A percentile compares a stretch with the other conserved stretches of the same genome.
phyloP scores from a whole-genome alignment of 805 yeast genomes.

The Komagataella pseudopastoris region DNA sequence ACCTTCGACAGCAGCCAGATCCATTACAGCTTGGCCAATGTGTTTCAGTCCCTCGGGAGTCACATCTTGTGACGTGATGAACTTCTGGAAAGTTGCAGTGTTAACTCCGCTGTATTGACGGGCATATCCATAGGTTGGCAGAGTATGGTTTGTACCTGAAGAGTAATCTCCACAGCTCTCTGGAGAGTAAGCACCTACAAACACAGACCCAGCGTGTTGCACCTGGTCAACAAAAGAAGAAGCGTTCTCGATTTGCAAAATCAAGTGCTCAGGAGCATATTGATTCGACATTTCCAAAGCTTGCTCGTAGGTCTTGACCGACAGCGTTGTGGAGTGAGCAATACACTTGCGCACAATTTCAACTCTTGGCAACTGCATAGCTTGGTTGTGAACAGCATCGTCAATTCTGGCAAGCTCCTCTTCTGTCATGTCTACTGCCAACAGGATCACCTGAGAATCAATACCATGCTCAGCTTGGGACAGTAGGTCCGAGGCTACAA shows the following conservation, averaged over 20 bases:
- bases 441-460: slow-evolving; percentile 90
- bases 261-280: slow-evolving; percentile 97
- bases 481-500: slow-evolving; percentile 90
- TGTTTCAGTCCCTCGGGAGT: slow-evolving; percentile 72
- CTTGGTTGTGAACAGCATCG: slow-evolving; percentile 75
- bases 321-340: slow-evolving; percentile 75
- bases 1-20: slow-evolving; percentile 92
- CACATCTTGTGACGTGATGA: slow-evolving; percentile 87
- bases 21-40: slow-evolving; percentile 95
- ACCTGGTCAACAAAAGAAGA: slow-evolving; percentile 55
- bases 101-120: slow-evolving; percentile 96
- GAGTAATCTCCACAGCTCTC: slow-evolving; percentile 98
- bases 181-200: slow-evolving; percentile 93
- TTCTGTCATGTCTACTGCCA: slow-evolving; percentile 62
- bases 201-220: slow-evolving; percentile 90
- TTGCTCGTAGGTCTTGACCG: slow-evolving; percentile 55
- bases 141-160: slow-evolving; percentile 94
- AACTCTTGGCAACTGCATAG: slow-evolving; percentile 73
- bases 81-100: slow-evolving; percentile 90
- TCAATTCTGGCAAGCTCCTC: slow-evolving; percentile 57
- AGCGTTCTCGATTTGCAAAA: slow-evolving; percentile 80
- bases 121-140: slow-evolving; percentile 98
- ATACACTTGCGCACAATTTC: slow-evolving; percentile 89
- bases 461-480: slow-evolving; percentile 99
- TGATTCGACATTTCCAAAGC: slow-evolving; percentile 81